These are phyloP conservation scores for Cyphellophora attinorum DNA, from an alignment of 2,329 filamentous ascomycete species.

Conservation along the genomic window DNA sequence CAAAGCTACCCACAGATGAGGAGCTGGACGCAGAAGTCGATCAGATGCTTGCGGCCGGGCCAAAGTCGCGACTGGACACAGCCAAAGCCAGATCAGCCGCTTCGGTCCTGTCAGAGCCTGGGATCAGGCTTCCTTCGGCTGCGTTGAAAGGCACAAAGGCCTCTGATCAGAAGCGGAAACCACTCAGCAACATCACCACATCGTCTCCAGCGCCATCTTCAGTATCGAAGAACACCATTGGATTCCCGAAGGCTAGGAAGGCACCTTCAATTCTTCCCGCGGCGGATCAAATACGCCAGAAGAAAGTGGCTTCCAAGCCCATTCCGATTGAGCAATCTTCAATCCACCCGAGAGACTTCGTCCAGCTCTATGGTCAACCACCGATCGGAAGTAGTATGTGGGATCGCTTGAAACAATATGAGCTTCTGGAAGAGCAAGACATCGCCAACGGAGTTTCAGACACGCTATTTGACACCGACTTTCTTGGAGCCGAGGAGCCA, in stretches of 20 bases:
- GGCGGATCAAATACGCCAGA: conserved; percentile 4
- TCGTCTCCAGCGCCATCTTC: conserved; percentile 27
- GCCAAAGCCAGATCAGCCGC: conserved; percentile 31
- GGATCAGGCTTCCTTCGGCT: conserved; percentile 23
- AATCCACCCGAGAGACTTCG: conserved; percentile 32
- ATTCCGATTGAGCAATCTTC: conserved; percentile 17
- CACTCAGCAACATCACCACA: conserved; percentile 18
- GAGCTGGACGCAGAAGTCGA: conserved; percentile 46
- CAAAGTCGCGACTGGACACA: conserved; percentile 34
- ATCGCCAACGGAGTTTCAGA: conserved; percentile 21
- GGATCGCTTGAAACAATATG: conserved; percentile 28
- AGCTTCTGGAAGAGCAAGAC: conserved; percentile 26
- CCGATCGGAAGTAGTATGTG: conserved; percentile 35
- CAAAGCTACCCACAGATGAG: conserved; percentile 8
- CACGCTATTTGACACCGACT: conserved; percentile 14
- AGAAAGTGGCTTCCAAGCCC: conserved; percentile 22
- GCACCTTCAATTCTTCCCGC: conserved; percentile 31
- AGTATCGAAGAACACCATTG: conserved; percentile 72
- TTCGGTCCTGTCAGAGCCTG: conserved; percentile 25
- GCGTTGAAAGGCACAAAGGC: conserved; percentile 24
- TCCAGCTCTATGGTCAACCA: conserved; percentile 31
- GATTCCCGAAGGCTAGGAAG: conserved; percentile 68
- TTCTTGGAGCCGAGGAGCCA: conserved; percentile 17
- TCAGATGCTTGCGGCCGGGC: conserved; percentile 56
- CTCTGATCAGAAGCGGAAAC: conserved; percentile 31